Evolutionary conservation across 2,329 filamentous ascomycete species (phyloP).

Genomic region (Dothidotthia symphoricarpi): DNA sequence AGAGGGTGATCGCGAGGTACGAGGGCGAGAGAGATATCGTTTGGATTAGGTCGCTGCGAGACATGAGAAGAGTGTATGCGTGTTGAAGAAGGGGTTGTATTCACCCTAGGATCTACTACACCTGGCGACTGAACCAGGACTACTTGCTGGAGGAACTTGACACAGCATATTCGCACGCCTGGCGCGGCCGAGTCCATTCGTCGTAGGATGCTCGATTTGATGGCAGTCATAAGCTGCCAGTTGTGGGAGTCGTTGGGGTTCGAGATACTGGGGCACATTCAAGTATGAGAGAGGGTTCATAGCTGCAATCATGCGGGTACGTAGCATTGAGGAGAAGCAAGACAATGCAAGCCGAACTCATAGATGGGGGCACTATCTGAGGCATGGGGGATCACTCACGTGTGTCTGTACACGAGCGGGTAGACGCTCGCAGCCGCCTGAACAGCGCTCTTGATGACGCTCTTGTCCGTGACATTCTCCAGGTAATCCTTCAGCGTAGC

Average conservation of each 20-base stretch:
- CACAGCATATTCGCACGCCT: conserved; percentile 84
- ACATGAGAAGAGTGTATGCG: conserved; percentile 21
- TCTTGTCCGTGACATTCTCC: conserved; percentile 64
- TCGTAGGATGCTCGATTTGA: conserved; percentile 84
- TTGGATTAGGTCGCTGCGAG: conserved; percentile 66
- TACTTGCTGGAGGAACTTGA: conserved; percentile 95
- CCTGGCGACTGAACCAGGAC: conserved; percentile 90
- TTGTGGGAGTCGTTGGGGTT: conserved; percentile 76
- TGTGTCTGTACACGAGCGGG: conserved; percentile 85
- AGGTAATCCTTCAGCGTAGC: conserved; percentile 62
- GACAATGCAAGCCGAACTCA: conserved; percentile 15
- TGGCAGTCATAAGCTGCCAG: conserved; percentile 84
- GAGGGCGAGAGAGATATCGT: conserved; percentile 82
- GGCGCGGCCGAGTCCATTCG: conserved; percentile 80
- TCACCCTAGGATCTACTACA: conserved; percentile 78
- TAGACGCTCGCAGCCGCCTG: conserved; percentile 92
- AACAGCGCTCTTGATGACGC: conserved; percentile 81
- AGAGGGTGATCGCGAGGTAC: conserved; percentile 80
- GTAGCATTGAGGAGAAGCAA: conserved; percentile 13
- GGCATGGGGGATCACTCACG: conserved; percentile 62
- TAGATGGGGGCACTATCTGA: conserved; percentile 24
- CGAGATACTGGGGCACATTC: conserved; percentile 65
- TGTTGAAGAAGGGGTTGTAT: conserved; percentile 24
- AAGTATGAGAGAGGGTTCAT: conserved; percentile 36
- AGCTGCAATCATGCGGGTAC: conserved; percentile 15